Conservation (phyloP, 805 yeast genomes). For the Citeromyces matritensis region DNA sequence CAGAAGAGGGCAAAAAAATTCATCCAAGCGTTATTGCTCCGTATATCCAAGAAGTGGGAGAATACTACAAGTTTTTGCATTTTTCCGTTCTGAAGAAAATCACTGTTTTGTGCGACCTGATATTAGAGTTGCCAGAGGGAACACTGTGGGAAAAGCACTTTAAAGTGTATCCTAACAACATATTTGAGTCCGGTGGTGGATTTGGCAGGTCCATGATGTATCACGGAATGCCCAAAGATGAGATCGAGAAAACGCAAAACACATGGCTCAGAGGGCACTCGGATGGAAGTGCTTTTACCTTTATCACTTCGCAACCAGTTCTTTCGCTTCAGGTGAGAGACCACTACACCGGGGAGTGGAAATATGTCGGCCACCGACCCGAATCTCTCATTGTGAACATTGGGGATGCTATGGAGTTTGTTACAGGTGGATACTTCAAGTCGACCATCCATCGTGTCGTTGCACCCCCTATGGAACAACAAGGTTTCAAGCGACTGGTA, state of each 20-base stretch:
- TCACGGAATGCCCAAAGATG: constrained; percentile 16
- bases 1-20: constrained; percentile 5
- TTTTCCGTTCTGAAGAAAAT: constrained; percentile 19
- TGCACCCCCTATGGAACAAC: constrained; percentile 28
- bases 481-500: constrained; percentile 17
- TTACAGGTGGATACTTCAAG: constrained; percentile 29
- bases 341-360: constrained; percentile 20
- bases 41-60: constrained; percentile 22
- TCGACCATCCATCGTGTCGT: constrained; percentile 30
- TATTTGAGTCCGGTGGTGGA: constrained; percentile 20
- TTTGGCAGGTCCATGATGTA: constrained; percentile 22
- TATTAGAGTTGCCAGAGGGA: constrained; percentile 31
- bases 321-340: constrained; percentile 23
- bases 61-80: constrained; percentile 22
- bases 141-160: constrained; percentile 20
- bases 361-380: constrained; percentile 22
- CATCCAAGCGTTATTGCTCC: constrained; percentile 24
- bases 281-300: constrained; percentile 24
- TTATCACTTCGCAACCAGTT: constrained; percentile 24
- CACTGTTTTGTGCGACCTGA: constrained; percentile 23
- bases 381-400: constrained; percentile 22
- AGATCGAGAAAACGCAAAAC: constrained; percentile 15
- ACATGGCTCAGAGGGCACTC: constrained; percentile 34
- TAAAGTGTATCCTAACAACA: constrained; percentile 15
- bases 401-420: constrained; percentile 24